Evolutionary conservation across 2,329 filamentous ascomycete species (phyloP).

Genomic region (Hymenoscyphus scutula): DNA sequence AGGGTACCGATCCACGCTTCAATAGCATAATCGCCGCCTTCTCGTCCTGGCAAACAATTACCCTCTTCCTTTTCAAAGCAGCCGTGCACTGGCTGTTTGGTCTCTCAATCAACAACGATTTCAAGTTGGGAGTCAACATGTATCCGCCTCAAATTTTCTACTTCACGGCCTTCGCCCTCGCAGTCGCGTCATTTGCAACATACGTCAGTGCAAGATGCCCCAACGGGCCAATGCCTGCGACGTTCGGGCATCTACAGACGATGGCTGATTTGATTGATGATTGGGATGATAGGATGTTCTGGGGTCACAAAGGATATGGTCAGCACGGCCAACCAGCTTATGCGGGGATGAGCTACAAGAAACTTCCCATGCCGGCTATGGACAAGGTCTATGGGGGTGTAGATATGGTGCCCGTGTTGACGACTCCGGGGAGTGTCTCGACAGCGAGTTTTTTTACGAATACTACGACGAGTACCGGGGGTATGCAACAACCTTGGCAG

Average conservation of each 20-base stretch:
- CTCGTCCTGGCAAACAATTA: conserved; percentile 33
- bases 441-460: neutral
- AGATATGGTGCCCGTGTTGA: conserved; percentile 1
- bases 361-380: conserved; percentile 5
- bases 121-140: conserved; percentile 35
- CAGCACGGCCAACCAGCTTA: conserved; percentile 30
- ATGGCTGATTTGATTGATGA: conserved; percentile 37
- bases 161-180: conserved; percentile 28
- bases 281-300: conserved; percentile 32
- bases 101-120: conserved; percentile 33
- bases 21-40: conserved; percentile 33
- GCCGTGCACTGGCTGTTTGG: conserved; percentile 38
- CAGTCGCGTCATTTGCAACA: conserved; percentile 32
- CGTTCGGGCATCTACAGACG: conserved; percentile 37
- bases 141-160: conserved; percentile 36
- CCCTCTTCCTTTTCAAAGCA: conserved; percentile 34
- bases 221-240: conserved; percentile 30
- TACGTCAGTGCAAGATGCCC: conserved; percentile 24
- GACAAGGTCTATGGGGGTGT: conserved; percentile 9
- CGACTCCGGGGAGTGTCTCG: neutral
- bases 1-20: conserved; percentile 31
- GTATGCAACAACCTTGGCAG: conserved; percentile 8
- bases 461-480: neutral
- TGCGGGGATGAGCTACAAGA: conserved; percentile 11
- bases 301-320: conserved; percentile 28